Conservation (phyloP, 495 filamentous ascomycete species). For the Niebla homalea region DNA sequence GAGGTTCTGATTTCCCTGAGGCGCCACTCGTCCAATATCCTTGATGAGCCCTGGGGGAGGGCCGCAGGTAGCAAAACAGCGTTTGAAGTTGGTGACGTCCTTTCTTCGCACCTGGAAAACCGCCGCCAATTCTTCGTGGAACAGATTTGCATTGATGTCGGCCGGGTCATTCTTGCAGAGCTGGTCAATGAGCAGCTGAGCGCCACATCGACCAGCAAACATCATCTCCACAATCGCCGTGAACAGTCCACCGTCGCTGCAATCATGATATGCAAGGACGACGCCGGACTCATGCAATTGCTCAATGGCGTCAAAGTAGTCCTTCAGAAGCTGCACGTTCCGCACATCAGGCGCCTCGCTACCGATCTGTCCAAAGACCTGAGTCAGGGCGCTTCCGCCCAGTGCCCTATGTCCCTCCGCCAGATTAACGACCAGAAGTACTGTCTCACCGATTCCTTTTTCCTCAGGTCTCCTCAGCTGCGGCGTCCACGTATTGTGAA, state of each 20-base stretch:
- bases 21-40: constrained; percentile 64
- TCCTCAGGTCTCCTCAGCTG: constrained; percentile 70
- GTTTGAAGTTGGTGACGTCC: constrained; percentile 71
- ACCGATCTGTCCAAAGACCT: constrained; percentile 81
- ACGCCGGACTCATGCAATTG: constrained; percentile 76
- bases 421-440: constrained; percentile 85
- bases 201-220: constrained; percentile 88
- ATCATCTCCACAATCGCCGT: constrained; percentile 95
- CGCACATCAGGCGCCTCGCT: constrained; percentile 74
- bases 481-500: constrained; percentile 84
- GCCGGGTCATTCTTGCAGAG: constrained; percentile 43
- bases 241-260: constrained; percentile 84
- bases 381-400: constrained; percentile 85
- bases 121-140: constrained; percentile 95
- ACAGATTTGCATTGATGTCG: constrained; percentile 62
- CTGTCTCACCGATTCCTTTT: constrained; percentile 57
- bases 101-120: constrained; percentile 86
- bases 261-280: constrained; percentile 90
- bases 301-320: constrained; percentile 82
- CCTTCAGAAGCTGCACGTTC: constrained; percentile 56
- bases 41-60: constrained; percentile 68
- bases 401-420: constrained; percentile 62
- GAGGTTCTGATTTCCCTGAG: constrained; percentile 61
- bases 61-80: constrained; percentile 85
- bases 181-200: constrained; percentile 70